These are phyloP conservation scores for Zygosaccharomyces bailii DNA, from an alignment of 805 yeast genomes.

Conservation along the genomic window DNA sequence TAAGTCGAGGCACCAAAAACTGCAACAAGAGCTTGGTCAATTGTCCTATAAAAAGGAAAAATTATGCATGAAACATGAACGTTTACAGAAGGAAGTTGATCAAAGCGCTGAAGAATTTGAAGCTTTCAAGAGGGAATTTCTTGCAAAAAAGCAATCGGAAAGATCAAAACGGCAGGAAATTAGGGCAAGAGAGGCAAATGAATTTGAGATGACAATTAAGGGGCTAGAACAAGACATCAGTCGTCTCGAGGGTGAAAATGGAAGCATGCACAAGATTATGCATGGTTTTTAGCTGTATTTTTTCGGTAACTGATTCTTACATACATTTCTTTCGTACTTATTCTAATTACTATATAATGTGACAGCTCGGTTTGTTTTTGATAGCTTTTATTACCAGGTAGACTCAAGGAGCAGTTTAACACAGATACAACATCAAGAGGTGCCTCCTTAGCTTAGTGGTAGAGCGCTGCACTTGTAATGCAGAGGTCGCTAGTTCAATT, in stretches of 20 bases:
- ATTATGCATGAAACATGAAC: slow-evolving; percentile 20
- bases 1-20: slow-evolving; percentile 15
- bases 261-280: slow-evolving; percentile 21
- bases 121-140: slow-evolving; percentile 23
- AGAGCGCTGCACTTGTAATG: slow-evolving; percentile 99
- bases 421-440: too few relatives aligned
- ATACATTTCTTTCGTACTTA: neutral
- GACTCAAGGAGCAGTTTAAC: too few relatives aligned
- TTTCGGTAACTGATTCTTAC: neutral
- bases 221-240: slow-evolving; percentile 36
- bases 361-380: too few relatives aligned
- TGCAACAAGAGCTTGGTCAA: slow-evolving; percentile 25
- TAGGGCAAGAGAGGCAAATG: slow-evolving; percentile 29
- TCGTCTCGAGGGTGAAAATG: slow-evolving; percentile 33
- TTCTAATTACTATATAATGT: too few relatives aligned
- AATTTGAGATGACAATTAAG: slow-evolving; percentile 31
- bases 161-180: slow-evolving; percentile 24
- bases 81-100: slow-evolving; percentile 27
- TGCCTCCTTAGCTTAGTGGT: slow-evolving; percentile 99
- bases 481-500: slow-evolving; percentile 95
- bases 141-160: slow-evolving; percentile 22
- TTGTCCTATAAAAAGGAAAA: slow-evolving; percentile 24
- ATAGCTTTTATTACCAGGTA: too few relatives aligned
- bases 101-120: slow-evolving; percentile 26
- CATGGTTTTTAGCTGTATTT: slow-evolving; percentile 8